Evolutionary conservation across 805 yeast genomes (phyloP).

Genomic region (Nakazawaea ishiwadae): DNA sequence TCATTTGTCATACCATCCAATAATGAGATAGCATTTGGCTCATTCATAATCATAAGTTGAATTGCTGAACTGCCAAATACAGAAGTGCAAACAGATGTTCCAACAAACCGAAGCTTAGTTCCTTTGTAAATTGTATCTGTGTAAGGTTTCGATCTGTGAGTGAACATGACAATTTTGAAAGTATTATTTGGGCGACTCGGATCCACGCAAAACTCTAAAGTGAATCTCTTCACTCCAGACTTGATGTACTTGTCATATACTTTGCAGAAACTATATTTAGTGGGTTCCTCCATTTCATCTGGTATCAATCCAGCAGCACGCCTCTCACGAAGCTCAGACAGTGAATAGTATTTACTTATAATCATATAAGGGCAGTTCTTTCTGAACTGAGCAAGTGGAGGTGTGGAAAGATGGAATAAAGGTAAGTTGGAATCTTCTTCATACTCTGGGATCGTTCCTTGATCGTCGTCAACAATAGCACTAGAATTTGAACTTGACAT

Average conservation of each 20-base stretch:
- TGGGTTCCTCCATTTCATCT: constrained; percentile 1
- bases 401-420: constrained; percentile 11
- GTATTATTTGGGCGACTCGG: constrained; percentile 2
- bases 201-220: constrained; percentile 12
- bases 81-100: constrained; percentile 14
- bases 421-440: constrained; percentile 13
- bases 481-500: background rate
- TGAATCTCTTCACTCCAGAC: constrained; percentile 14
- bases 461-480: constrained; percentile 6
- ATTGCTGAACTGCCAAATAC: constrained; percentile 13
- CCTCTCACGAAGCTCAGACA: constrained; percentile 1
- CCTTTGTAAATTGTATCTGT: constrained; percentile 15
- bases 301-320: background rate
- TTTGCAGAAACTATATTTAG: constrained; percentile 13
- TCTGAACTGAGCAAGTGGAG: constrained; percentile 12
- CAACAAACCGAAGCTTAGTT: constrained; percentile 16
- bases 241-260: constrained; percentile 14
- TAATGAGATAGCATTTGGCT: constrained; percentile 11
- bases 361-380: constrained; percentile 16
- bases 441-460: background rate
- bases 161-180: constrained; percentile 14
- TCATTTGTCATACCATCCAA: constrained; percentile 14
- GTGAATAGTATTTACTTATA: constrained; percentile 9
- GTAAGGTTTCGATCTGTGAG: constrained; percentile 15
- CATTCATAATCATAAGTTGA: constrained; percentile 14